A percentile compares a stretch with the other conserved stretches of the same genome.
phyloP scores from a whole-genome alignment of 345 rosid genomes.

The Citropsis articulata region DNA sequence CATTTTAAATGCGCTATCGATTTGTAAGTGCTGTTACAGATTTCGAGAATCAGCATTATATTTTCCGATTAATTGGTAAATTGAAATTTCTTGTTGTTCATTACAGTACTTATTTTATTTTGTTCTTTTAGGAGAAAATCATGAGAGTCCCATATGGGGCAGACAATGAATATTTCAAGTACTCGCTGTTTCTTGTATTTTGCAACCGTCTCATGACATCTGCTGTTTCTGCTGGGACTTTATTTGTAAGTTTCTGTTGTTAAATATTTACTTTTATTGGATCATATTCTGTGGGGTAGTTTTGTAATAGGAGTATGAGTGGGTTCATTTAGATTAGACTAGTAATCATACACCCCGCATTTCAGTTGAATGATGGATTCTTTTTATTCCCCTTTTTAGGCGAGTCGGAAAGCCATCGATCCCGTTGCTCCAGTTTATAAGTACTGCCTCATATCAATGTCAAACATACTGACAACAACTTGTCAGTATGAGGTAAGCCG shows the following conservation, averaged over 20 bases:
- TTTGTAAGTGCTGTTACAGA: neutral
- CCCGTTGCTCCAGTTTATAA: constrained; percentile 93
- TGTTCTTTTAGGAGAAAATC: constrained; percentile 62
- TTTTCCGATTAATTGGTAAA: neutral
- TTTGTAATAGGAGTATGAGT: neutral
- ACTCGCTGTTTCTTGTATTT: constrained; percentile 88
- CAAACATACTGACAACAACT: constrained; percentile 86
- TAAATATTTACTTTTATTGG: neutral
- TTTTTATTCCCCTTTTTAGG: constrained; percentile 35
- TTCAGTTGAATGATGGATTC: neutral
- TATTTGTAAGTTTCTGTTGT: constrained; percentile 43
- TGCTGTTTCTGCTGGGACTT: constrained; percentile 75
- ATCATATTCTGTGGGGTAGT: neutral
- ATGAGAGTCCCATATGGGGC: constrained; percentile 92
- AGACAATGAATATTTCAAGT: constrained; percentile 73
- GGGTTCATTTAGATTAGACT: neutral
- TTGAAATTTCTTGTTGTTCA: neutral
- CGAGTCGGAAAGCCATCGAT: constrained; percentile 72
- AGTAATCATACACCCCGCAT: neutral
- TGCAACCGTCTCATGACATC: constrained; percentile 89
- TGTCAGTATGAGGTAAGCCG: constrained; percentile 88
- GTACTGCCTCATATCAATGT: constrained; percentile 68
- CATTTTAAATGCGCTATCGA: neutral
- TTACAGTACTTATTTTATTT: constrained; percentile 14
- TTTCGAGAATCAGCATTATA: neutral